phyloP scores from a whole-genome alignment of 176 grass and related monocot genomes.

The Panicum miliaceum region DNA sequence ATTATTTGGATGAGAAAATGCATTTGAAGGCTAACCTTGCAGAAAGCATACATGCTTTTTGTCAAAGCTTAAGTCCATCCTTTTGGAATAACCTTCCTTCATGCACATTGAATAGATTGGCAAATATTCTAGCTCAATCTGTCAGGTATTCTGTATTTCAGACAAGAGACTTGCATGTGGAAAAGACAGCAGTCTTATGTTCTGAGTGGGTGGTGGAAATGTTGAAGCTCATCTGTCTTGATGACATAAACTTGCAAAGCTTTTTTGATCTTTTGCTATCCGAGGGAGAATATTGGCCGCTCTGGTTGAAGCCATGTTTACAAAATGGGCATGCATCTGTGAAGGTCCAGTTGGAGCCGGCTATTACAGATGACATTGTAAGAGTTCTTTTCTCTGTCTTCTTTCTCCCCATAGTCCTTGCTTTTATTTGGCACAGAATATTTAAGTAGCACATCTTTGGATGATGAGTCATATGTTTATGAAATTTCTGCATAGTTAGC shows the following conservation, averaged over 20 bases:
- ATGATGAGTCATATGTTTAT: neutral
- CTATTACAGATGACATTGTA: slow-evolving; percentile 46
- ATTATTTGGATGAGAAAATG: slow-evolving; percentile 39
- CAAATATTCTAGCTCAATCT: slow-evolving; percentile 74
- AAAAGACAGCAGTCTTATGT: slow-evolving; percentile 56
- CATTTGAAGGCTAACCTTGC: slow-evolving; percentile 57
- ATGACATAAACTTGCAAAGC: slow-evolving; percentile 60
- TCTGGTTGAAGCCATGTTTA: slow-evolving; percentile 68
- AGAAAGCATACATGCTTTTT: slow-evolving; percentile 62
- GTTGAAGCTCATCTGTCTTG: slow-evolving; percentile 59
- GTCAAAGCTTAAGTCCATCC: slow-evolving; percentile 54
- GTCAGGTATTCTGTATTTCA: slow-evolving; percentile 78
- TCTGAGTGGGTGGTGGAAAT: slow-evolving; percentile 75
- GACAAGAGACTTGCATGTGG: slow-evolving; percentile 43
- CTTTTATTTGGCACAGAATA: neutral
- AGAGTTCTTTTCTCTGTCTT: neutral
- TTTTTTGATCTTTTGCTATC: slow-evolving; percentile 72
- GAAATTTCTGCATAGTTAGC: neutral
- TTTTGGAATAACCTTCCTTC: slow-evolving; percentile 67
- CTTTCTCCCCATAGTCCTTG: neutral
- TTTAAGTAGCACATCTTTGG: neutral
- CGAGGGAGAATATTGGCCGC: slow-evolving; percentile 77
- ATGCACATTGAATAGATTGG: slow-evolving; percentile 56
- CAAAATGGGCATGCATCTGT: slow-evolving; percentile 41
- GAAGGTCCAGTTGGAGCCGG: slow-evolving; percentile 34